Base-by-base conservation (phyloP, 140 eudicot species). In the Stevia rebaudiana region DNA sequence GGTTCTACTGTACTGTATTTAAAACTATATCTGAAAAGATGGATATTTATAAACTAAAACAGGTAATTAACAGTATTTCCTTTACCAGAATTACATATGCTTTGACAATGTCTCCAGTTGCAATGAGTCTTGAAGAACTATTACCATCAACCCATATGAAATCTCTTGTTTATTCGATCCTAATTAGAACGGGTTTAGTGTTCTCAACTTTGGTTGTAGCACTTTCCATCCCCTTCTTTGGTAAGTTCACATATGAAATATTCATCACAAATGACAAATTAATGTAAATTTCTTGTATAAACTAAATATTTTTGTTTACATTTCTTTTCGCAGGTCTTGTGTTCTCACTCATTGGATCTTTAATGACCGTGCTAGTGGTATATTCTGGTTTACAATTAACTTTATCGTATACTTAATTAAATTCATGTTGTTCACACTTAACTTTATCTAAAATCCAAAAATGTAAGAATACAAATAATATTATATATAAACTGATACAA, bases 301-400 rank as follows among this genome's bases (percentile, higher is more conserved):
- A 28, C 42, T 72, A 60, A 30, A 17, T 44, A 36, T 64, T 3
- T 36, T 62, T 0, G 3, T 52, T 19, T 49, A 13, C 36, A 36
- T 30, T 57, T 58, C 7, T 42, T 43, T 43, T 50, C 71, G 33
- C 76, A 87, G 98, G 95, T 71, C 86, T 91, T n/a, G 96, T 91
- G 68, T 81, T 91, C 91, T 82, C 98, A 37, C 75, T 91, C 73
- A 91, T 91, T 10, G 98, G 98, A 77, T 84, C 98, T 17, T 83
- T 88, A 25, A 78, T 91, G 48, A 91, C 98, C 30, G 87, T 91
- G 98, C 96, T 91, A 72, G 98, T 91, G 40, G 96, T 91, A 81
- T 72, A 81, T 77, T 58, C 43, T 69, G 16, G 31, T 42, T 50
- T 64, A 18, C 13, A 46, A 21, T 31, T 41, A 28, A 28, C 33